Evolutionary conservation across 1,139 yeast genomes (phyloP).

Genomic region (Saccharomyces hybrid): DNA sequence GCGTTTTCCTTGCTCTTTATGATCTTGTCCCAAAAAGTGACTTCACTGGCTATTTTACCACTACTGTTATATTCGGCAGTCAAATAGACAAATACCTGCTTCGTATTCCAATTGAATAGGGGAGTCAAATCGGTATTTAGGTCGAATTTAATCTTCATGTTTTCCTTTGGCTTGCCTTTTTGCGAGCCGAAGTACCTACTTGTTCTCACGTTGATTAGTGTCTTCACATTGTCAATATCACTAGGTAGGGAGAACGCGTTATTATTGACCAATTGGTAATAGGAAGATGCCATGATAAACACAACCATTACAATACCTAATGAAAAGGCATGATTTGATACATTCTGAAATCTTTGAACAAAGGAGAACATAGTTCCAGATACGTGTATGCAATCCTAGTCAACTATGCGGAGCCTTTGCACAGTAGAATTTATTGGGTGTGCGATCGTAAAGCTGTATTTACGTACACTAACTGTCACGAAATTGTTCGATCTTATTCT

Average conservation of each 20-base stretch:
- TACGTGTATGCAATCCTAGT: not conserved
- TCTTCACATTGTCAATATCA: constrained; percentile 36
- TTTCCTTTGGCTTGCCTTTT: constrained; percentile 70
- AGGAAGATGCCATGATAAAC: constrained; percentile 42
- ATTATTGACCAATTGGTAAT: constrained; percentile 41
- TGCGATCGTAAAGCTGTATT: not conserved
- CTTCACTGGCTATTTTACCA: constrained; percentile 45
- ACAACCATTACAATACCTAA: constrained; percentile 42
- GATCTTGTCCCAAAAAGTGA: constrained; percentile 88
- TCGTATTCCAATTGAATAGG: constrained; percentile 93
- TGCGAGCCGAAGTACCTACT: constrained; percentile 71
- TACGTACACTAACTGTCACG: not conserved
- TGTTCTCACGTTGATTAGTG: constrained; percentile 42
- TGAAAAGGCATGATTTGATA: constrained; percentile 51
- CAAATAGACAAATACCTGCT: constrained; percentile 82
- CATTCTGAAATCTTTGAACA: constrained; percentile 43
- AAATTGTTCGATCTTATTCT: not conserved
- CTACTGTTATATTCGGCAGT: constrained; percentile 65
- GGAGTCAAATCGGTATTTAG: constrained; percentile 61
- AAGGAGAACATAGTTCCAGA: constrained; percentile 36
- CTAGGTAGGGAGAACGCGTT: constrained; percentile 42
- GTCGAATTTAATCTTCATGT: constrained; percentile 65
- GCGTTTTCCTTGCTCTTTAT: constrained; percentile 56
- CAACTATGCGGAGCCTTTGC: not conserved
- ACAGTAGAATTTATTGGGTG: not conserved